A percentile compares a stretch with the other conserved stretches of the same genome.
These are phyloP conservation scores for Westerdykella ornata DNA, from an alignment of 2,329 filamentous ascomycete genomes.

Conservation along the genomic window DNA sequence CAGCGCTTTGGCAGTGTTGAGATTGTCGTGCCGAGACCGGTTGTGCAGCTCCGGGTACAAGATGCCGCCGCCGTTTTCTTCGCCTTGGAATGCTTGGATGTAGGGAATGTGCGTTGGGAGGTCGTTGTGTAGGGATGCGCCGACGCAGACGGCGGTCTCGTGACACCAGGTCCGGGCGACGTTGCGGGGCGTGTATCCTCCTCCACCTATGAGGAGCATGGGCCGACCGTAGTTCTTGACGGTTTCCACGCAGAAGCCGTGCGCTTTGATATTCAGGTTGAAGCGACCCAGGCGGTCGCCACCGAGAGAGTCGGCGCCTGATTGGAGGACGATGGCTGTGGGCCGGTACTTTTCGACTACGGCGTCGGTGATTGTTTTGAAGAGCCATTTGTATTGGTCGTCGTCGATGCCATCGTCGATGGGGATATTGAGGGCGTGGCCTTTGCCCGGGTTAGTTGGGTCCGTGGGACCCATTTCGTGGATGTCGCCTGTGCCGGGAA, in stretches of 20 bases:
- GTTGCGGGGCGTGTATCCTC: conserved; percentile 93
- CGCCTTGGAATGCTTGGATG: conserved; percentile 73
- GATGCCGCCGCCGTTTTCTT: conserved; percentile 61
- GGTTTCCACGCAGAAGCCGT: conserved; percentile 83
- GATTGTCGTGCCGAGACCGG: conserved; percentile 63
- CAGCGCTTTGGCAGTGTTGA: conserved; percentile 70
- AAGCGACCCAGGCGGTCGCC: conserved; percentile 91
- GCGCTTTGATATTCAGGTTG: conserved; percentile 92
- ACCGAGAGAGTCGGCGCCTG: conserved; percentile 88
- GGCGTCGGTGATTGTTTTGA: conserved; percentile 70
- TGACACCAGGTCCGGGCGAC: conserved; percentile 96
- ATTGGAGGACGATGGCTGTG: conserved; percentile 86
- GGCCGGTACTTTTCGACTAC: conserved; percentile 82
- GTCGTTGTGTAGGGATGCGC: conserved; percentile 61
- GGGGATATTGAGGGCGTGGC: conserved; percentile 85
- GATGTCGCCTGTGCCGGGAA: conserved; percentile 82
- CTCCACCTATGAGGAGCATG: conserved; percentile 84
- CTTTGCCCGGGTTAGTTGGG: conserved; percentile 77
- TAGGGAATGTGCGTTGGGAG: conserved; percentile 79
- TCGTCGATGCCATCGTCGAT: conserved; percentile 88
- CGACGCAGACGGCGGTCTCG: conserved; percentile 86
- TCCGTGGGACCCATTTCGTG: conserved; percentile 78
- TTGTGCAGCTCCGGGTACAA: conserved; percentile 86
- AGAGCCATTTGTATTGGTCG: conserved; percentile 78
- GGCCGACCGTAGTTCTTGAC: conserved; percentile 77